Percentiles rank a stretch among this genome's conserved stretches.
These are phyloP conservation scores for Xenoacremonium recifei DNA, from an alignment of 2,329 filamentous ascomycete genomes.

Conservation along the genomic window DNA sequence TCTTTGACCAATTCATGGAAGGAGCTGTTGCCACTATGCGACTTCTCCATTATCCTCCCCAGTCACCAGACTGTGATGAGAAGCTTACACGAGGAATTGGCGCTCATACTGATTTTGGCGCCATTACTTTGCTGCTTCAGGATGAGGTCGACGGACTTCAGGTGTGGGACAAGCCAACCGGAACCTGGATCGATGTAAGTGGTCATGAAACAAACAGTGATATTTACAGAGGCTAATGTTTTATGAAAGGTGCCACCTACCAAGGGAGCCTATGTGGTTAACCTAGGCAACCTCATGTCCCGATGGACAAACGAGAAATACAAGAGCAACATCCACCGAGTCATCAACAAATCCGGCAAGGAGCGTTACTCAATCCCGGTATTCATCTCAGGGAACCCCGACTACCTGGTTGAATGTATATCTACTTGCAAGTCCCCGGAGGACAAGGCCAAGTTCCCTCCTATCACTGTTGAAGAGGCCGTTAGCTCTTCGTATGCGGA, in stretches of 20 bases:
- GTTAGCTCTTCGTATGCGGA: conserved; percentile 33
- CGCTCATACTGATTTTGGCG: conserved; percentile 56
- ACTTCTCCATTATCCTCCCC: conserved; percentile 49
- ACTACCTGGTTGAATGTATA: conserved; percentile 35
- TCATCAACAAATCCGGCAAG: conserved; percentile 49
- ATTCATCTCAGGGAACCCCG: conserved; percentile 54
- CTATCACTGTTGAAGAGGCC: conserved; percentile 31
- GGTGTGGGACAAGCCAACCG: conserved; percentile 43
- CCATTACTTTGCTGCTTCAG: conserved; percentile 55
- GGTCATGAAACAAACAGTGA: not conserved
- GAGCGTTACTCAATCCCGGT: conserved; percentile 58
- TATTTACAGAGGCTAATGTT: conserved; percentile 1
- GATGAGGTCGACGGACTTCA: conserved; percentile 50
- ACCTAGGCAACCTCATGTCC: conserved; percentile 48
- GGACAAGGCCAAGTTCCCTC: conserved; percentile 27
- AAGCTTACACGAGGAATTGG: conserved; percentile 39
- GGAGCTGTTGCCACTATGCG: conserved; percentile 44
- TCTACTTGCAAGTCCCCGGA: conserved; percentile 26
- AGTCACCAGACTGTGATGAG: conserved; percentile 31
- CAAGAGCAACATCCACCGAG: conserved; percentile 53
- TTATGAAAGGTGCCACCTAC: conserved; percentile 38
- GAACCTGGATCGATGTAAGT: conserved; percentile 41
- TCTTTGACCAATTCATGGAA: conserved; percentile 43
- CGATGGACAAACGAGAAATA: conserved; percentile 52
- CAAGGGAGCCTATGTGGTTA: conserved; percentile 48